Base-by-base conservation (phyloP, 2,329 filamentous ascomycete species). In the Cercospora janseana region DNA sequence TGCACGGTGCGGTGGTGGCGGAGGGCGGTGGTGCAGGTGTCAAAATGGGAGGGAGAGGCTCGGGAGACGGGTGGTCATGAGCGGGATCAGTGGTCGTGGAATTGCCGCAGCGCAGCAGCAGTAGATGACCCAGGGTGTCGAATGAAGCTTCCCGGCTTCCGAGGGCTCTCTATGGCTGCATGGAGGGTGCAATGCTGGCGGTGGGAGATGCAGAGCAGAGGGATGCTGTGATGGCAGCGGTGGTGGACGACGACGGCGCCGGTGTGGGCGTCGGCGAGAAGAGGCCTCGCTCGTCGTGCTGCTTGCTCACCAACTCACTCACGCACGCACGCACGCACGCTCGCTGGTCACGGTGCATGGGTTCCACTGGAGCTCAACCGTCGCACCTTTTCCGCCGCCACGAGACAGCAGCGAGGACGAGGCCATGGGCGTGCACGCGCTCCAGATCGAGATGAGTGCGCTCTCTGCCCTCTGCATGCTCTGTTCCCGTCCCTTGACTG, bases 101-200 rank as follows among this genome's bases (percentile, higher is more conserved):
- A 37, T 46, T 46, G 28, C 28, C 43, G 28, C 20, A 15, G n/a
- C 15, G 10, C 31, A 46, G 44, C 31, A 24, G n/a, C n/a, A n/a
- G n/a, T n/a, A n/a, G n/a, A n/a, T n/a, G n/a, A n/a, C n/a, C n/a
- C n/a, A n/a, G n/a, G n/a, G n/a, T n/a, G n/a, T n/a, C n/a, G n/a
- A n/a, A n/a, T 31, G 20, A 23, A 29, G 43, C 43, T 26, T 23
- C 43, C n/a, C 16, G 43, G 43, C 29, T 32, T 18, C 32, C 44
- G 32, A 24, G 20, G 21, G 32, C 16, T 32, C 32, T 31, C 32
- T 46, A 46, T 16, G 44, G 20, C 32, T 37, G 44, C 44, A 37
- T 46, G 32, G 29, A 31, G 24, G 32, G 44, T 20, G 28, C 44
- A 46, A 46, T 46, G 44, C 44, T 38, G 20, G 44, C 44, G 38